Conservation (phyloP, 2,329 filamentous ascomycete species). For the Elsinoe batatas region DNA sequence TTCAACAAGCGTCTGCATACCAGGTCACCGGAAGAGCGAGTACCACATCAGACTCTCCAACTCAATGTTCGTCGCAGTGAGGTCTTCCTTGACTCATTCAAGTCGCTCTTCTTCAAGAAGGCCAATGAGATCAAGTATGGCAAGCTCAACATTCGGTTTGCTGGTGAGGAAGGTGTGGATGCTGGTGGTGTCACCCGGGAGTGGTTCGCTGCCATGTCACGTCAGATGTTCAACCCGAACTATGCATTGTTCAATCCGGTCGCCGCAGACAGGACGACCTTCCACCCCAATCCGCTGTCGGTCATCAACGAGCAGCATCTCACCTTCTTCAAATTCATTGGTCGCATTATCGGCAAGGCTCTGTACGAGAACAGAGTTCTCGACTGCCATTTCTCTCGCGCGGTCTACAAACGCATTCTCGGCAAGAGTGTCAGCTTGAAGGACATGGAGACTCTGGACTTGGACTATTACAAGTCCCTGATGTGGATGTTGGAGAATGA, state of each 20-base stretch:
- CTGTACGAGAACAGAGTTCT: conserved; percentile 91
- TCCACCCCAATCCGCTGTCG: conserved; percentile 94
- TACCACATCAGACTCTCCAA: conserved; percentile 67
- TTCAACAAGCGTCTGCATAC: conserved; percentile 89
- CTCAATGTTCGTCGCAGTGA: conserved; percentile 85
- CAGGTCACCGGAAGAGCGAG: conserved; percentile 58
- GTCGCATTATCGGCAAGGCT: conserved; percentile 94
- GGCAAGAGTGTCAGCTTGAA: conserved; percentile 94
- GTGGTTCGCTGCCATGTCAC: conserved; percentile 96
- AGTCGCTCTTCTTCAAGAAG: conserved; percentile 92
- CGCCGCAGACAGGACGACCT: conserved; percentile 92
- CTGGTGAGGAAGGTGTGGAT: conserved; percentile 94
- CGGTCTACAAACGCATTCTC: conserved; percentile 95
- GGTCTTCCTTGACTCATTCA: conserved; percentile 97
- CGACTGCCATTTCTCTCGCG: conserved; percentile 97
- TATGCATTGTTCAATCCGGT: conserved; percentile 95
- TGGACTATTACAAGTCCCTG: conserved; percentile 97
- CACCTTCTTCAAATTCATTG: conserved; percentile 99
- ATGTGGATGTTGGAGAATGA: conserved; percentile 99
- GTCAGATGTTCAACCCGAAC: conserved; percentile 98
- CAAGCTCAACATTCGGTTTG: conserved; percentile 95
- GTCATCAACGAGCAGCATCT: conserved; percentile 91
- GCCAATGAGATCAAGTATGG: conserved; percentile 98
- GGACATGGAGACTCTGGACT: conserved; percentile 97
- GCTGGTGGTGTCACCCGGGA: conserved; percentile 94